These are phyloP conservation scores for Colletotrichum sp. DNA, from an alignment of 2,329 filamentous ascomycete species.

Conservation along the genomic window DNA sequence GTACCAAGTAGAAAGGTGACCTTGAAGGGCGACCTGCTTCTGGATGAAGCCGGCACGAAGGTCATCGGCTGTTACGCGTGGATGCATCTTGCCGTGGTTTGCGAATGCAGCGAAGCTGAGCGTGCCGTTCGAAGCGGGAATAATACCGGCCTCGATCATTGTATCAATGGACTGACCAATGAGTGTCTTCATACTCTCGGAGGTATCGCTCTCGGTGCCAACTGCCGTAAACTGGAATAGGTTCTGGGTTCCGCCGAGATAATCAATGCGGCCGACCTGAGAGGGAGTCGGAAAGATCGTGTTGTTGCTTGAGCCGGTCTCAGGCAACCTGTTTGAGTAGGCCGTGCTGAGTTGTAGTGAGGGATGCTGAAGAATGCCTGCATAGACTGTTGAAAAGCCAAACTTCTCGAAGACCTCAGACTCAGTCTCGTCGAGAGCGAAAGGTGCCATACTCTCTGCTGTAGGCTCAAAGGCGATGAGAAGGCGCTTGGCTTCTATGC, in stretches of 20 bases:
- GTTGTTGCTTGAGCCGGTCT: constrained; percentile 24
- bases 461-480: constrained; percentile 28
- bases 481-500: constrained; percentile 27
- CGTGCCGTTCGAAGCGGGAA: constrained; percentile 23
- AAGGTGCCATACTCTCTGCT: constrained; percentile 23
- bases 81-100: constrained; percentile 40
- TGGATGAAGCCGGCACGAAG: constrained; percentile 46
- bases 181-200: constrained; percentile 26
- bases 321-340: constrained; percentile 26
- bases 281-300: constrained; percentile 25
- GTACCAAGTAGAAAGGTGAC: constrained; percentile 47
- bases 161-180: constrained; percentile 30
- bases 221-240: constrained; percentile 35
- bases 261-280: constrained; percentile 31
- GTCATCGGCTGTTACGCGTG: constrained; percentile 34
- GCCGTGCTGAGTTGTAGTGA: constrained; percentile 24
- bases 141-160: constrained; percentile 30
- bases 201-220: constrained; percentile 25
- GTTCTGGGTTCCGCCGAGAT: constrained; percentile 31
- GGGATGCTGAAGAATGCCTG: constrained; percentile 29
- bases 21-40: constrained; percentile 46
- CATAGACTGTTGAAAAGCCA: constrained; percentile 25
- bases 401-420: constrained; percentile 24
- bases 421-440: constrained; percentile 24
- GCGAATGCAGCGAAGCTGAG: constrained; percentile 38